A percentile compares a stretch with the other conserved stretches of the same genome.
phyloP scores from a whole-genome alignment of 192 early-diverging fungal species.

The Diversispora eburnea region DNA sequence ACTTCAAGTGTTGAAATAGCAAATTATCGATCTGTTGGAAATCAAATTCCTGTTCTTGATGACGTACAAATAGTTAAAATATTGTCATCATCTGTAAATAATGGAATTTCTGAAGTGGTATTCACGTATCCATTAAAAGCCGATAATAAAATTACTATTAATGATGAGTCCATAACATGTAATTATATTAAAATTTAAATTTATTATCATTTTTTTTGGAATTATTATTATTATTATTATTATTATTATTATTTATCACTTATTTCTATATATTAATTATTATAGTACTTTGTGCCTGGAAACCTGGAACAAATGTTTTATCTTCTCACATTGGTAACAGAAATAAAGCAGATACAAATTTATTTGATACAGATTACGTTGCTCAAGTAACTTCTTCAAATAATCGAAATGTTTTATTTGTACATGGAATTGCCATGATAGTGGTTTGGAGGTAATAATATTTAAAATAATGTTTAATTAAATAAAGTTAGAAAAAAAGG shows the following conservation, averaged over 20 bases:
- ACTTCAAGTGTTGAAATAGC: neutral
- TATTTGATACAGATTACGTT: neutral
- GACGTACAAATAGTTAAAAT: neutral
- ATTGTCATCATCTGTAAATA: too few relatives aligned
- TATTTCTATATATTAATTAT: neutral
- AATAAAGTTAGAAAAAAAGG: neutral
- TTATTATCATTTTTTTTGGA: neutral
- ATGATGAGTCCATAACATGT: neutral
- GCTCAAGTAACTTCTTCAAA: neutral
- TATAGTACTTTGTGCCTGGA: slow-evolving; percentile 12
- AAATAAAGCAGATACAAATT: neutral
- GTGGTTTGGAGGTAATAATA: slow-evolving; percentile 7
- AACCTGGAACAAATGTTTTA: neutral
- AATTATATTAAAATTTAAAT: neutral
- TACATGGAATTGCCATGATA: slow-evolving; percentile 20
- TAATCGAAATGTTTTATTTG: neutral
- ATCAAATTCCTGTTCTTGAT: neutral
- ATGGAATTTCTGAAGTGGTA: neutral
- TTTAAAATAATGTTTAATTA: neutral
- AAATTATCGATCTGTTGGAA: slow-evolving; percentile 9
- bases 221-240: neutral
- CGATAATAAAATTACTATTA: neutral
- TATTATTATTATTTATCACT: too few relatives aligned
- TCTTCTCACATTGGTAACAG: neutral
- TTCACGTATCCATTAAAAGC: neutral